Percentiles rank a stretch among this genome's conserved stretches.
Conservation (phyloP, 2,329 filamentous ascomycete genomes). For the Colletotrichum trifolii region DNA sequence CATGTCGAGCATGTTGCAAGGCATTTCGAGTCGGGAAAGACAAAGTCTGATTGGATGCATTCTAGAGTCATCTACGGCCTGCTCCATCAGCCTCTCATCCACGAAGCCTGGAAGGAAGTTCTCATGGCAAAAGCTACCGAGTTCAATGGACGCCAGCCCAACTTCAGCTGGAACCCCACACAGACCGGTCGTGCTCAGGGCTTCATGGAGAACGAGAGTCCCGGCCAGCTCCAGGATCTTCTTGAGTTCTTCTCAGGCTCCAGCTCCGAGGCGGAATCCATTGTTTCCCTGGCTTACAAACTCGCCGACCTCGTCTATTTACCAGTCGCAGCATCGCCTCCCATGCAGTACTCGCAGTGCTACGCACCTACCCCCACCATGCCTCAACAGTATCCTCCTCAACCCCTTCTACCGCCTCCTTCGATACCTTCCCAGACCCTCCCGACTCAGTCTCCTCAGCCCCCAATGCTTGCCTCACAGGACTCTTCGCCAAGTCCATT, state of each 20-base stretch:
- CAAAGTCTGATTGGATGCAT: conserved; percentile 75
- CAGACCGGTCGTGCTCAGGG: conserved; percentile 67
- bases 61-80: conserved; percentile 75
- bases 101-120: conserved; percentile 70
- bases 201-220: conserved; percentile 70
- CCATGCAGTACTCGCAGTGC: conserved; percentile 37
- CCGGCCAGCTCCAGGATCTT: conserved; percentile 71
- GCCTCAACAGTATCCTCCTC: conserved; percentile 35
- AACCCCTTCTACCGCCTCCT: conserved; percentile 37
- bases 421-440: conserved; percentile 37
- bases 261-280: conserved; percentile 65
- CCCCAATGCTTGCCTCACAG: conserved; percentile 35
- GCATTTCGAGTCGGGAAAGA: conserved; percentile 73
- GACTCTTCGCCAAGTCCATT: conserved; percentile 28
- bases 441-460: conserved; percentile 34
- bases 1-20: conserved; percentile 75
- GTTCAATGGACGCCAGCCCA: conserved; percentile 64
- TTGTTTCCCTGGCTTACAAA: conserved; percentile 69
- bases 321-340: conserved; percentile 35
- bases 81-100: conserved; percentile 72
- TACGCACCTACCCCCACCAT: conserved; percentile 35
- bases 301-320: conserved; percentile 59
- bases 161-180: conserved; percentile 71
- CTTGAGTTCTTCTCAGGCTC: conserved; percentile 73
- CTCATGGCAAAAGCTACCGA: conserved; percentile 65